Evolutionary conservation across 202 grass and related monocot species (phyloP), one percentile per base, ranked within the genome.

Genomic region (Setaria italica): DNA sequence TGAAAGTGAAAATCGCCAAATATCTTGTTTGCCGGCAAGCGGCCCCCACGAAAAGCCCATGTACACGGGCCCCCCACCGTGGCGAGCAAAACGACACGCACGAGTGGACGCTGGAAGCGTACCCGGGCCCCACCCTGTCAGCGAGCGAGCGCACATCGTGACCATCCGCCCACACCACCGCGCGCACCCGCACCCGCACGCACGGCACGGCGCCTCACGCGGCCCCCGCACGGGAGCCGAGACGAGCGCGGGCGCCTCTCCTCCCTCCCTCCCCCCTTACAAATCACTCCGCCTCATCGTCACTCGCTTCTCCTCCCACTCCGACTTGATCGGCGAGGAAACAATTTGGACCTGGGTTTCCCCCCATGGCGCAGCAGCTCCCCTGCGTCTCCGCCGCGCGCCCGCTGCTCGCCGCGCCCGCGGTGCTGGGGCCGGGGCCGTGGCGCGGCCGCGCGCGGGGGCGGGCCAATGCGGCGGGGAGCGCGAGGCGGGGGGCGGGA

Each of bases 331-430:
- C 78, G 69, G 37, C 45, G 10, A 2, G 2, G 3, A 13, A 5
- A 16, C 10, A 63, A 0, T 25, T 25, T 25, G 42, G 11, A 72
- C 48, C 25, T 32, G 58, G 48, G 49, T 3, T 41, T 41, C 39
- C 39, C 4, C 39, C 37, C 59, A 90, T 87, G 74, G 10, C 68
- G 53, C 80, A 74, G 49, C 79, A 78, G 60, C 60, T 79, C 50
- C 88, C 80, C 11, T 84, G 60, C 84, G 68, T 87, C 84, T 90
- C 67, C 74, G 21, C 59, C 84, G 50, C 84, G 51, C 84, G 74
- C 68, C 84, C 88, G 21, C 76, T 78, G 80, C 68, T 90, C 60
- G 84, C 75, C 41, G 59, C 57, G 50, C 67, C 67, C 35, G 35
- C 37, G 12, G 37, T 43, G 65, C 65, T 29, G 12, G 37, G 45